A percentile compares a stretch with the other conserved stretches of the same genome.
Conservation (phyloP, 1,139 yeast species). For the Kodamaea sp. region DNA sequence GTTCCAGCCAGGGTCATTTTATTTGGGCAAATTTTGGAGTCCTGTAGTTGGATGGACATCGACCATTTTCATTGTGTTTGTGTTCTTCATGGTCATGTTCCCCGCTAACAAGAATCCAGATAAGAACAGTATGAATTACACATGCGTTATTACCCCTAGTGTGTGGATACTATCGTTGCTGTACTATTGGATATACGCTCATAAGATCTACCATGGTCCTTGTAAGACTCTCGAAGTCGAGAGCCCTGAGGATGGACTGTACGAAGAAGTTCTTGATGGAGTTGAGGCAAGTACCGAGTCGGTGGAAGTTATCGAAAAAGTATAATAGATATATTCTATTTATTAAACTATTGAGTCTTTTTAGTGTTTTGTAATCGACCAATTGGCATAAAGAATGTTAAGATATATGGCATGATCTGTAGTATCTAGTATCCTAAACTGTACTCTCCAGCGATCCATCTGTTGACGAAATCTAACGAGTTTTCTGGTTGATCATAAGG, state of each 20-base stretch:
- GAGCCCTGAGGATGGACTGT: background rate
- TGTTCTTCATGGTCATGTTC: conserved; percentile 49
- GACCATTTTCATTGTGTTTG: conserved; percentile 33
- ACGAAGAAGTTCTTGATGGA: conserved; percentile 11
- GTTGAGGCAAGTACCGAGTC: conserved; percentile 5
- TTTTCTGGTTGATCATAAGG: conserved; percentile 81
- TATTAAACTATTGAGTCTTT: no score
- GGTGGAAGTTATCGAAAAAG: background rate
- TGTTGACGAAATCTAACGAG: conserved; percentile 73
- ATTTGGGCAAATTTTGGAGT: conserved; percentile 53
- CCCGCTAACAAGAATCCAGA: conserved; percentile 40
- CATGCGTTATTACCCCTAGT: conserved; percentile 53
- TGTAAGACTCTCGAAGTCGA: conserved; percentile 27
- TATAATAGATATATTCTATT: background rate
- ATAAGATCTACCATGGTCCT: conserved; percentile 53
- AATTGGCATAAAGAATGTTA: no score
- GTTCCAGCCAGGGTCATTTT: conserved; percentile 66
- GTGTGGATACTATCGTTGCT: conserved; percentile 41
- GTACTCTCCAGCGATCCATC: conserved; percentile 67
- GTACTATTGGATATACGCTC: conserved; percentile 49
- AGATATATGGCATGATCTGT: no score
- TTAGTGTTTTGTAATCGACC: no score
- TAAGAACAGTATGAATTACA: conserved; percentile 56
- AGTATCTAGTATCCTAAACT: conserved; percentile 16
- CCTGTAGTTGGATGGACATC: conserved; percentile 43